These are phyloP conservation scores for Terana coerulea DNA, from an alignment of 768 basidiomycete genomes.

Conservation along the genomic window DNA sequence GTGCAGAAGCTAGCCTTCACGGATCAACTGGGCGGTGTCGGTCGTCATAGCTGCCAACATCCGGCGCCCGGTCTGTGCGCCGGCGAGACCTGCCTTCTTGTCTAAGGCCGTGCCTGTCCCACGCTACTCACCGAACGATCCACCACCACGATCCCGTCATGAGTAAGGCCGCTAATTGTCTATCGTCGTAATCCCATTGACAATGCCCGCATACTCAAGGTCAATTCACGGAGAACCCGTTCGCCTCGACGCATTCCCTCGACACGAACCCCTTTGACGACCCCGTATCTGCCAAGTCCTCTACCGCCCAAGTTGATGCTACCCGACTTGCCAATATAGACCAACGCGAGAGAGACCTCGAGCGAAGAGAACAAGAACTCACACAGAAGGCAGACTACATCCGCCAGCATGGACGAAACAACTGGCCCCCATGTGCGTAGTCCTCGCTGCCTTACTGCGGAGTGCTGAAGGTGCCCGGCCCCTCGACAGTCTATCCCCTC, in stretches of 20 bases:
- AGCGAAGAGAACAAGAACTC: slow-evolving; percentile 73
- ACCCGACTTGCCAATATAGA: slow-evolving; percentile 62
- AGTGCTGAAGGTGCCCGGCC: not conserved
- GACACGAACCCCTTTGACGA: slow-evolving; percentile 91
- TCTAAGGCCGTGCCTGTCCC: not conserved
- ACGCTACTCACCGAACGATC: not conserved
- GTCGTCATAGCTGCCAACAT: not conserved
- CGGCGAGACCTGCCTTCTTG: not conserved
- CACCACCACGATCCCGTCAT: slow-evolving; percentile 12
- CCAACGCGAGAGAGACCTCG: slow-evolving; percentile 77
- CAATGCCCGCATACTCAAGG: slow-evolving; percentile 5
- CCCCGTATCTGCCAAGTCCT: slow-evolving; percentile 42
- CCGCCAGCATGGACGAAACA: slow-evolving; percentile 76
- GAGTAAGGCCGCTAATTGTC: slow-evolving; percentile 12
- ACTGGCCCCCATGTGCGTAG: slow-evolving; percentile 87
- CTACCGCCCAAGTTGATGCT: slow-evolving; percentile 21
- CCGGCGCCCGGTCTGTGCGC: not conserved
- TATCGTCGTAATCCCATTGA: not conserved
- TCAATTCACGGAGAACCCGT: slow-evolving; percentile 64
- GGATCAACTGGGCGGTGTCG: not conserved
- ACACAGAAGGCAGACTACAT: slow-evolving; percentile 65
- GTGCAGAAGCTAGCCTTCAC: not conserved
- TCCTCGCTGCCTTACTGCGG: slow-evolving; percentile 2
- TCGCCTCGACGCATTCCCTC: slow-evolving; percentile 80
- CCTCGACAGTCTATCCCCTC: slow-evolving; percentile 75